Percentiles rank a stretch among this genome's conserved stretches.
phyloP scores from a whole-genome alignment of 2,329 filamentous ascomycete species.

The Lachnellula cervina region DNA sequence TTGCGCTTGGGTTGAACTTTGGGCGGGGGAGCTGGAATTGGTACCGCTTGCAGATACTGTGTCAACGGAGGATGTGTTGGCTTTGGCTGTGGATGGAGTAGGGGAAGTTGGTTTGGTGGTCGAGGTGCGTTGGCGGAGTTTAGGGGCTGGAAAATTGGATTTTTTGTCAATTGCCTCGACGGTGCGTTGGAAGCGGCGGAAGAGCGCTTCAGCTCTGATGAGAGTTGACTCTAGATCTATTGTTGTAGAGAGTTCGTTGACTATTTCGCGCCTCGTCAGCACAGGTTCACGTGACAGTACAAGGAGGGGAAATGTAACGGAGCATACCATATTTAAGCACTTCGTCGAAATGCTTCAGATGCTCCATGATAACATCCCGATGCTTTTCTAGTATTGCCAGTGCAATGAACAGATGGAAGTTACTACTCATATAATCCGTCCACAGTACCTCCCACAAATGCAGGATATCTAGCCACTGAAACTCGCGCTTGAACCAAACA shows the following conservation, averaged over 20 bases:
- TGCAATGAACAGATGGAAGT: slow-evolving; percentile 92
- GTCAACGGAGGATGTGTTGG: neutral
- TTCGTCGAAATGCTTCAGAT: slow-evolving; percentile 92
- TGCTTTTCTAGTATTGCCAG: slow-evolving; percentile 94
- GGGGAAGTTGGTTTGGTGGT: slow-evolving; percentile 8
- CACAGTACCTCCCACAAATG: slow-evolving; percentile 89
- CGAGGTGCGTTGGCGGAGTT: slow-evolving; percentile 27
- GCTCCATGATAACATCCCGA: slow-evolving; percentile 91
- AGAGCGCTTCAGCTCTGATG: slow-evolving; percentile 82
- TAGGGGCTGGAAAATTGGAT: slow-evolving; percentile 68
- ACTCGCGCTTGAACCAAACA: slow-evolving; percentile 98
- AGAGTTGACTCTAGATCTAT: slow-evolving; percentile 88
- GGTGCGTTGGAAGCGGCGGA: slow-evolving; percentile 78
- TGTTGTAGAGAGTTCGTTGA: slow-evolving; percentile 90
- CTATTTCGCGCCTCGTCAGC: slow-evolving; percentile 38
- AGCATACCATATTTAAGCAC: slow-evolving; percentile 84
- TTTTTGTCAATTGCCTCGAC: slow-evolving; percentile 93
- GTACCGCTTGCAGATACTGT: neutral
- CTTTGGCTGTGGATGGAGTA: neutral
- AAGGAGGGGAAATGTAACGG: neutral
- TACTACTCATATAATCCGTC: slow-evolving; percentile 85
- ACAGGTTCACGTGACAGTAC: neutral
- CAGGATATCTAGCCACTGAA: slow-evolving; percentile 81
- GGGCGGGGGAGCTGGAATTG: neutral
- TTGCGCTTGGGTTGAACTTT: neutral